Percentiles rank a stretch among this genome's conserved stretches.
These are phyloP conservation scores for Rosa chinensis DNA, from an alignment of 306 rosid species.

Conservation along the genomic window DNA sequence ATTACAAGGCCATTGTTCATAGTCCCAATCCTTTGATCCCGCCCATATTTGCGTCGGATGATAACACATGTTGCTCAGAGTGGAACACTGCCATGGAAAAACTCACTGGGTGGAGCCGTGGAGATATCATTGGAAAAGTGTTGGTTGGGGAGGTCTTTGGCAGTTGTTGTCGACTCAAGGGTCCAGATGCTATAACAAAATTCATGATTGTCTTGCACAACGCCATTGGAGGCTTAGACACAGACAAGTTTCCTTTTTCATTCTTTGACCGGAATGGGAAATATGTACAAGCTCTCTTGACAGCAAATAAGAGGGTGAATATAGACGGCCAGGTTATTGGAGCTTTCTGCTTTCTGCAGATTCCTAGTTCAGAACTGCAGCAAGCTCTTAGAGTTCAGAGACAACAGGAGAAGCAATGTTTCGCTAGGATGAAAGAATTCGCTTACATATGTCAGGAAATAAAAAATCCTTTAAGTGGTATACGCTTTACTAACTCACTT, in stretches of 20 bases:
- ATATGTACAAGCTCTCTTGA: constrained; percentile 77
- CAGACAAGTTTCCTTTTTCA: constrained; percentile 75
- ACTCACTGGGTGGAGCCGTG: constrained; percentile 85
- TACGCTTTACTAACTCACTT: constrained; percentile 89
- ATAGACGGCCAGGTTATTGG: constrained; percentile 79
- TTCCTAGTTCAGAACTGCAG: constrained; percentile 82
- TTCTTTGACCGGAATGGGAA: constrained; percentile 73
- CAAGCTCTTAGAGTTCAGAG: constrained; percentile 74
- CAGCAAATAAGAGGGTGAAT: constrained; percentile 87
- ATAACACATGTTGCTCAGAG: constrained; percentile 91
- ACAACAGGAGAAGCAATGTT: constrained; percentile 74
- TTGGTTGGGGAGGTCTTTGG: constrained; percentile 96
- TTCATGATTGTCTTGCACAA: constrained; percentile 95
- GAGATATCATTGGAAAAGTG: constrained; percentile 78
- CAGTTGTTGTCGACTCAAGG: constrained; percentile 82
- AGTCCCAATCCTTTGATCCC: constrained; percentile 96
- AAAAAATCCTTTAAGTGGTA: constrained; percentile 87
- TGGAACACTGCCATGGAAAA: constrained; percentile 98
- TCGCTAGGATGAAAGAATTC: constrained; percentile 87
- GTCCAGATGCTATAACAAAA: constrained; percentile 81
- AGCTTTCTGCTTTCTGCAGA: constrained; percentile 95
- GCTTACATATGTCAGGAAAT: constrained; percentile 94
- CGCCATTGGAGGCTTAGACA: constrained; percentile 82
- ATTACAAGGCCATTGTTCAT: constrained; percentile 92
- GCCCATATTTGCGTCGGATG: constrained; percentile 97